Conservation (phyloP, 768 basidiomycete species). For the Russula brevipes region DNA sequence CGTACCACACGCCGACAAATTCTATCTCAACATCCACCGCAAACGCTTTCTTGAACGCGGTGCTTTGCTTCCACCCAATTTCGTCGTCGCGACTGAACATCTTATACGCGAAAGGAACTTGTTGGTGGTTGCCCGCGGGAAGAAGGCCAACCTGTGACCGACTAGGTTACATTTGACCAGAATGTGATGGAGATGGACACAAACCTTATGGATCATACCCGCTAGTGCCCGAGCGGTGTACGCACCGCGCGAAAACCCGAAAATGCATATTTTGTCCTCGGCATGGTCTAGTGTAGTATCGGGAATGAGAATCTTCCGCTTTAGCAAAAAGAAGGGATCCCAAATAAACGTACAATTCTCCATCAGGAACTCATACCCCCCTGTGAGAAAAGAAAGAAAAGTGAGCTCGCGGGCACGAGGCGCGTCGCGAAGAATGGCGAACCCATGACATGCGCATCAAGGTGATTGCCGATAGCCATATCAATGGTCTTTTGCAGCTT, state of each 20-base stretch:
- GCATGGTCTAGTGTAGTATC: constrained; percentile 46
- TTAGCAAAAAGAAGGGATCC: background rate
- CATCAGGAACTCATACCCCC: constrained; percentile 76
- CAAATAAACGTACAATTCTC: constrained; percentile 50
- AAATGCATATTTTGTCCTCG: constrained; percentile 72
- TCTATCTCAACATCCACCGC: constrained; percentile 71
- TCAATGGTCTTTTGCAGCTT: constrained; percentile 53
- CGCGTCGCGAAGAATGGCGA: constrained; percentile 12
- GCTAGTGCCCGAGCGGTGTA: constrained; percentile 66
- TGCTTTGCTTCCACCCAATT: constrained; percentile 57
- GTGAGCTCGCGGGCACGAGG: background rate
- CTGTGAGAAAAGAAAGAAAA: constrained; percentile 32
- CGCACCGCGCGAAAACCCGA: constrained; percentile 77
- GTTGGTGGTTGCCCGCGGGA: constrained; percentile 64
- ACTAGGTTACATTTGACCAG: background rate
- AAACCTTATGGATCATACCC: constrained; percentile 69
- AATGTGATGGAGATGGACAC: background rate
- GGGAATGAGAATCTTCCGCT: constrained; percentile 1
- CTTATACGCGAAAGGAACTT: constrained; percentile 73
- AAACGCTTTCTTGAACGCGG: constrained; percentile 68
- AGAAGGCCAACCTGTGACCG: constrained; percentile 57
- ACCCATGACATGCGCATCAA: constrained; percentile 71
- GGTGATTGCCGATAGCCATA: constrained; percentile 54
- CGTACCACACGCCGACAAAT: constrained; percentile 70
- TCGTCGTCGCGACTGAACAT: constrained; percentile 62